Evolutionary conservation across 2,329 filamentous ascomycete species (phyloP).

Genomic region (Diaporthe vexans): DNA sequence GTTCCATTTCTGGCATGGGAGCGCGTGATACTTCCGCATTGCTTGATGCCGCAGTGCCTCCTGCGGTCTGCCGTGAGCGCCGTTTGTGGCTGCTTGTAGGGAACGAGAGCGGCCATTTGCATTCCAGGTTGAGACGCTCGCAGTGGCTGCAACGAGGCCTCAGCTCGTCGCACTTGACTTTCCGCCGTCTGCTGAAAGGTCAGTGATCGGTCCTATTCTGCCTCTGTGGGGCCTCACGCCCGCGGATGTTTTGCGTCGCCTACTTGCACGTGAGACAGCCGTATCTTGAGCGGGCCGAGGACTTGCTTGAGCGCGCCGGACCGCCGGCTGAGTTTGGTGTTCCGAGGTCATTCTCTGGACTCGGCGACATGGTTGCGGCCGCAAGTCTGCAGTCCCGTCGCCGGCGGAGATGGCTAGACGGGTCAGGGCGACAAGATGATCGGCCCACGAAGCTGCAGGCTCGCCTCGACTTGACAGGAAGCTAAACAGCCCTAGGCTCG

Average conservation of each 20-base stretch:
- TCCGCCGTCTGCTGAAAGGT: constrained; percentile 57
- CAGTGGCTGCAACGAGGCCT: constrained; percentile 67
- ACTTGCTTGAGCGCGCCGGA: constrained; percentile 28
- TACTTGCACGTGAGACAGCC: constrained; percentile 64
- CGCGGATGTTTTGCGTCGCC: constrained; percentile 41
- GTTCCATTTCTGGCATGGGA: constrained; percentile 34
- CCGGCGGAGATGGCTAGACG: neutral
- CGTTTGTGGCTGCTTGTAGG: constrained; percentile 4
- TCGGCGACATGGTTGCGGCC: constrained; percentile 20
- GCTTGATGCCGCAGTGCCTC: neutral
- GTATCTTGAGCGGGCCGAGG: constrained; percentile 50
- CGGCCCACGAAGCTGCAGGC: constrained; percentile 18
- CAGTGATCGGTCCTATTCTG: constrained; percentile 16
- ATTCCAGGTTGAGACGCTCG: constrained; percentile 66
- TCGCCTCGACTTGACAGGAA: constrained; percentile 15
- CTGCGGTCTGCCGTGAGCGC: constrained; percentile 26
- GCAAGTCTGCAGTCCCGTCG: neutral
- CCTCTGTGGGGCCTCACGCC: neutral
- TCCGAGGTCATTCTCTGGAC: constrained; percentile 11
- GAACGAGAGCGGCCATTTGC: constrained; percentile 59
- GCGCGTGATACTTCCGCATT: constrained; percentile 30
- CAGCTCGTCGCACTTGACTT: constrained; percentile 69
- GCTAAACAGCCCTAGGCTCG: constrained; percentile 15
- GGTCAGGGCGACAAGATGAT: constrained; percentile 7
- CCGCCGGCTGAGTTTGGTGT: constrained; percentile 17